These are phyloP conservation scores for Beauveria brongniartii DNA, from an alignment of 2,329 filamentous ascomycete species.

Conservation along the genomic window DNA sequence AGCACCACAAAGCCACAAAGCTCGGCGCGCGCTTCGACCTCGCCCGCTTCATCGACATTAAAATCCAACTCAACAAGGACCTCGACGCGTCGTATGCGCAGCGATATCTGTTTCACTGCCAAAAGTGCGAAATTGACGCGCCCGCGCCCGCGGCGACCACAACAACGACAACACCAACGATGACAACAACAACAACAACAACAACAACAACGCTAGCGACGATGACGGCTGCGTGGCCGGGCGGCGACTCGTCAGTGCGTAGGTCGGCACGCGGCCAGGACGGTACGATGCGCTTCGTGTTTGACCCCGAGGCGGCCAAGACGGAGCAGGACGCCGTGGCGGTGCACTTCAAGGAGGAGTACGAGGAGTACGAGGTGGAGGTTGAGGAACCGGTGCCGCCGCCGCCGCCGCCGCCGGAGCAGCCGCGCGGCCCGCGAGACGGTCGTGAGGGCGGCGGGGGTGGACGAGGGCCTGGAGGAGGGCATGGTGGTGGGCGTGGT, in stretches of 20 bases:
- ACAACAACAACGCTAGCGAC: slow-evolving; percentile 25
- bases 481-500: slow-evolving; percentile 16
- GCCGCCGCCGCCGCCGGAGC: slow-evolving; percentile 22
- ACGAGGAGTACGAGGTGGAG: slow-evolving; percentile 69
- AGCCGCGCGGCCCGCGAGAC: not conserved
- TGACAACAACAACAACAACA: slow-evolving; percentile 22
- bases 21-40: slow-evolving; percentile 65
- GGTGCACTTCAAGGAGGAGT: slow-evolving; percentile 64
- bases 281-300: slow-evolving; percentile 81
- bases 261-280: slow-evolving; percentile 41
- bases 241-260: slow-evolving; percentile 24
- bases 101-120: slow-evolving; percentile 56
- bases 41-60: slow-evolving; percentile 74
- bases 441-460: slow-evolving; percentile 13
- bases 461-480: slow-evolving; percentile 10
- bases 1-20: slow-evolving; percentile 66
- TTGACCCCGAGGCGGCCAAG: slow-evolving; percentile 68
- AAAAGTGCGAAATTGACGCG: slow-evolving; percentile 37
- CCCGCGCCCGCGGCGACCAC: slow-evolving; percentile 15
- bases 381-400: slow-evolving; percentile 54
- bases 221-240: slow-evolving; percentile 26
- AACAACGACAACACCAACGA: not conserved
- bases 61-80: slow-evolving; percentile 80
- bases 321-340: slow-evolving; percentile 61
- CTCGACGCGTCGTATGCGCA: slow-evolving; percentile 54